Evolutionary conservation across 192 early-diverging fungal species (phyloP), one percentile per base, ranked within the genome.

Genomic region (Thamnidium elegans): DNA sequence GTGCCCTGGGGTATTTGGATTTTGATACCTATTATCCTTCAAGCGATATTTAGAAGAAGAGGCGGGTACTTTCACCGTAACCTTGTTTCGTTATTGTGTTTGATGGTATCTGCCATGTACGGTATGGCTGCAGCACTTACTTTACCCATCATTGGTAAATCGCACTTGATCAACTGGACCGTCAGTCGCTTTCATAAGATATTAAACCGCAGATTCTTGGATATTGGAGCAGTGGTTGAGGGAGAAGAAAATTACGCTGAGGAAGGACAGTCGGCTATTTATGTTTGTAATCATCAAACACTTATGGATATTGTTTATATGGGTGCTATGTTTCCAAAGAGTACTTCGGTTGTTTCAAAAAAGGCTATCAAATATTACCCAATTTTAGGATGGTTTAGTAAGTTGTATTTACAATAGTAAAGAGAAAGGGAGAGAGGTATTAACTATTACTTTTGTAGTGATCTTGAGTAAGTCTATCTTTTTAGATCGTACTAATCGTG

Each of bases 281-380:
- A 86, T 34, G 80, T 94, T 7, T 85, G 85, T 55, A 96, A 96
- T 72, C 94, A 96, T 74, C 94, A 96, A 66, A 86, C 83, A 62
- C 79, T 84, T 42, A 72, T 94, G 67, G 94, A 96, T 73, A 71
- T 90, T 20, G 63, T 92, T 26, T 74, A 85, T 67, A 63, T 92
- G 54, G 81, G 86, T 26, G 74, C 67, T 53, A 77, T 92, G 8
- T 83, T 88, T 39, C 90, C 90, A 17, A 81, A 82, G 48, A 70
- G 78, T 50, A 81, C 85, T 42, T 80, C 83, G 2, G 77, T 92
- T 54, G 86, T 89, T 48, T 88, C 88, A 31, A 94, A 92, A 73
- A 82, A 79, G 74, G 76, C 71, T 20, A 74, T 92, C 34, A 80
- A 81, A 32, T 90, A 80, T 60, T 74, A 86, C 56, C 92, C 91